These are phyloP conservation scores for Madurella mycetomatis DNA, from an alignment of 2,329 filamentous ascomycete genomes.

Conservation along the genomic window DNA sequence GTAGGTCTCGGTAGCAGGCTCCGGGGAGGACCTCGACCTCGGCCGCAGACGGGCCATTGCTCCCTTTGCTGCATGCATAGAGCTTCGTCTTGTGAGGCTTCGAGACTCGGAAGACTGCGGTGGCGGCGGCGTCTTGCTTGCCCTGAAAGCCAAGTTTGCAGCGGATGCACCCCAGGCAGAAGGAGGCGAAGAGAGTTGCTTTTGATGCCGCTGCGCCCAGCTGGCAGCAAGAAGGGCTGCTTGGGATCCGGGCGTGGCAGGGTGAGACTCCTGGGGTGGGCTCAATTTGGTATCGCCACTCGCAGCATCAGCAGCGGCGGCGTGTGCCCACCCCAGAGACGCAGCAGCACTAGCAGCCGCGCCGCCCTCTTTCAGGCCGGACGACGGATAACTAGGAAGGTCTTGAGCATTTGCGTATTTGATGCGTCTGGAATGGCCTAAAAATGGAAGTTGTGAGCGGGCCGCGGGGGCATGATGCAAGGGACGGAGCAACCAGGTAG, in stretches of 20 bases:
- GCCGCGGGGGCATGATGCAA: background rate
- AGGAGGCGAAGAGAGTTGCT: conserved; percentile 18
- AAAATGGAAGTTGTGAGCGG: conserved; percentile 21
- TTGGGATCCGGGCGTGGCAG: conserved; percentile 64
- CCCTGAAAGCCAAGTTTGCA: conserved; percentile 49
- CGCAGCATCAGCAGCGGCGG: conserved; percentile 49
- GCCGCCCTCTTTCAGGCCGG: conserved; percentile 52
- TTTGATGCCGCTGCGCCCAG: conserved; percentile 39
- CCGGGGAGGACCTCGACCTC: conserved; percentile 61
- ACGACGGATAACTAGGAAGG: conserved; percentile 69
- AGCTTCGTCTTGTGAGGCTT: conserved; percentile 55
- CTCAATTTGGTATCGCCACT: conserved; percentile 41
- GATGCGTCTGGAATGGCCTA: conserved; percentile 42
- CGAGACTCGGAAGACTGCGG: conserved; percentile 33
- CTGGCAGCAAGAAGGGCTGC: conserved; percentile 63
- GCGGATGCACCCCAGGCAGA: conserved; percentile 60
- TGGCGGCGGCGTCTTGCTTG: conserved; percentile 24
- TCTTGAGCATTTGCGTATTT: conserved; percentile 69
- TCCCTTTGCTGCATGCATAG: conserved; percentile 70
- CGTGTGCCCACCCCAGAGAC: conserved; percentile 65
- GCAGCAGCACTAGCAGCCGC: conserved; percentile 71
- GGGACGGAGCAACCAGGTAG: background rate
- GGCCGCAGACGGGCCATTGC: conserved; percentile 62
- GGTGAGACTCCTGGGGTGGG: conserved; percentile 57
- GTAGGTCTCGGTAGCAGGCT: conserved; percentile 42